Evolutionary conservation across 2,329 filamentous ascomycete species (phyloP).

Genomic region (Ceratocystis huliohia): DNA sequence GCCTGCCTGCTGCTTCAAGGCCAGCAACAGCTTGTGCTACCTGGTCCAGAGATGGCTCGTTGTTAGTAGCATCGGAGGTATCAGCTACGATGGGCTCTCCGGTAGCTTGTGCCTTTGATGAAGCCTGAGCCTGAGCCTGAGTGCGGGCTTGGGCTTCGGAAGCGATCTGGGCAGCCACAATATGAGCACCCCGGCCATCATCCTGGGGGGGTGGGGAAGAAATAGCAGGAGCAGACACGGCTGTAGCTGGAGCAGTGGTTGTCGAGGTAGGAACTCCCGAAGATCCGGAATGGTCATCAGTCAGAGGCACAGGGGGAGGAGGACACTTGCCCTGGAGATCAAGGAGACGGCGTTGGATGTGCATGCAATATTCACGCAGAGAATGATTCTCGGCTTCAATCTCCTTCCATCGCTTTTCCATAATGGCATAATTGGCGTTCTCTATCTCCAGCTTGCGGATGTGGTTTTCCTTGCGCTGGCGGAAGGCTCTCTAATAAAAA

Average conservation of each 20-base stretch:
- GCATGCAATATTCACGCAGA: constrained; percentile 83
- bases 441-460: constrained; percentile 96
- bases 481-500: constrained; percentile 67
- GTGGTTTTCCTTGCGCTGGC: constrained; percentile 93
- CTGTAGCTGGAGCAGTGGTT: background rate
- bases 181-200: background rate
- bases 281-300: constrained; percentile 8
- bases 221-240: background rate
- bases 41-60: constrained; percentile 34
- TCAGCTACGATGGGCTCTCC: constrained; percentile 12
- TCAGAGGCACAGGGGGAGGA: constrained; percentile 47
- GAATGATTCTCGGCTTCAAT: constrained; percentile 81
- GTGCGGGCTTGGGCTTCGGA: background rate
- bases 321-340: constrained; percentile 76
- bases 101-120: constrained; percentile 37
- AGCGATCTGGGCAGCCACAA: constrained; percentile 6
- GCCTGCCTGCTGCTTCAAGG: constrained; percentile 30
- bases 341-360: constrained; percentile 72
- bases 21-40: constrained; percentile 39
- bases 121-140: constrained; percentile 25
- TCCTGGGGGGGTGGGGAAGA: background rate
- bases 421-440: constrained; percentile 63
- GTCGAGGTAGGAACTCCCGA: background rate
- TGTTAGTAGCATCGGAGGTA: constrained; percentile 24
- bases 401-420: constrained; percentile 67